Evolutionary conservation across 2,329 filamentous ascomycete genomes (phyloP).

Genomic region (Daldinia sp.): DNA sequence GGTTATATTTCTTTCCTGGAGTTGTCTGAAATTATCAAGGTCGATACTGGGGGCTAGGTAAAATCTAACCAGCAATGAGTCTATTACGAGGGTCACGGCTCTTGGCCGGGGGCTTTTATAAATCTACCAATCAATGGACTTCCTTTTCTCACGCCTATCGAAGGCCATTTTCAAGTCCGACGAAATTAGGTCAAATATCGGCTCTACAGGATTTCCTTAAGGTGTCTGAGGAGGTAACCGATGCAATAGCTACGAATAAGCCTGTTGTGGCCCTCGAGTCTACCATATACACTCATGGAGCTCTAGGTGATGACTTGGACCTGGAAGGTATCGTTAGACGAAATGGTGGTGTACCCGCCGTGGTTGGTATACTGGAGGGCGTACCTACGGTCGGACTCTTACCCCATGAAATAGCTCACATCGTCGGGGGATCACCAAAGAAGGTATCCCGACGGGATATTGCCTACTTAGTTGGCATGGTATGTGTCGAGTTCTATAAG

Average conservation of each 20-base stretch:
- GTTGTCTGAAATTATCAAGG: neutral
- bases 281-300: slow-evolving; percentile 96
- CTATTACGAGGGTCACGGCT: neutral
- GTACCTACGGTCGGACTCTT: slow-evolving; percentile 81
- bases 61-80: neutral
- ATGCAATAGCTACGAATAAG: slow-evolving; percentile 75
- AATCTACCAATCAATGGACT: slow-evolving; percentile 5
- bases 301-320: slow-evolving; percentile 74
- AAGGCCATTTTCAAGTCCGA: slow-evolving; percentile 29
- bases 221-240: slow-evolving; percentile 82
- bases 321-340: slow-evolving; percentile 83
- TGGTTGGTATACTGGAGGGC: slow-evolving; percentile 87
- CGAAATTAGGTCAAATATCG: slow-evolving; percentile 24
- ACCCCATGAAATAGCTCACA: slow-evolving; percentile 74
- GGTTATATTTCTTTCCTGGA: neutral
- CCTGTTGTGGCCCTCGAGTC: slow-evolving; percentile 94
- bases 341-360: slow-evolving; percentile 86
- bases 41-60: neutral
- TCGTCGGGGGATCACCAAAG: slow-evolving; percentile 74
- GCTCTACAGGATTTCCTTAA: slow-evolving; percentile 62
- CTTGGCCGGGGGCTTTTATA: slow-evolving; percentile 11
- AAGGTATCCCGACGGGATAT: slow-evolving; percentile 92
- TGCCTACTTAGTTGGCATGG: slow-evolving; percentile 79
- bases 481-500: slow-evolving; percentile 53
- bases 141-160: neutral